Base-by-base conservation (phyloP, 2,329 filamentous ascomycete genomes). In the Clathrospora elynae region DNA sequence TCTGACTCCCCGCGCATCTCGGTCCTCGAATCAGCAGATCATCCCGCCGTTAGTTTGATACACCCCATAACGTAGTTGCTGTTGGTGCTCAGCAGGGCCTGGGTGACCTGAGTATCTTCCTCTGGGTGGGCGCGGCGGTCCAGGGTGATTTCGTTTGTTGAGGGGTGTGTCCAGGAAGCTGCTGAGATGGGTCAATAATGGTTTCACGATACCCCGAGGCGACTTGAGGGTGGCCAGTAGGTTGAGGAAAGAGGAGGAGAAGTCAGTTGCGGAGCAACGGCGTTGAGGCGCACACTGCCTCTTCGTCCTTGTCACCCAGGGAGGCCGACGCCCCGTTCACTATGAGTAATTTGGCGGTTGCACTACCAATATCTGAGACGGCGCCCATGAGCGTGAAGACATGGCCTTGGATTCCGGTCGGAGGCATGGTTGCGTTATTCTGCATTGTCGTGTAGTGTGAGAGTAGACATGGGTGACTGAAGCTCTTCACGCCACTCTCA, bases 191-290 rank as follows among this genome's bases (percentile, higher is more conserved):
- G 23, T 32, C 20, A 32, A 30, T 22, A 20, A 22, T 26, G 17
- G 18, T n/a, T 17, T 13, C n/a, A n/a, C 12, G 32, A 22, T 26
- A 13, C 12, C 20, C 12, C 34, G 26, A 38, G 12, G 19, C 20
- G 32, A 35, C 14, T n/a, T n/a, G n/a, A n/a, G n/a, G n/a, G n/a
- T n/a, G n/a, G n/a, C n/a, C n/a, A 30, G 44, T 22, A 35, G 17
- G 30, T 2, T 26, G 14, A 28, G n/a, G 8, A n/a, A 28, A 4
- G 2, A 22, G 4, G 18, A 6, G 14, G 6, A 31, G n/a, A n/a
- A n/a, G n/a, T n/a, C n/a, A 67, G 70, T 65, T 51, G 72, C 71
- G 71, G 73, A 13, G 69, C 71, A 51, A 75, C 62, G 19, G 67
- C 68, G 60, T 75, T 75, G 5, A 75, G 57, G 37, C 72, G 56